These are phyloP conservation scores for Nemania sp. DNA, from an alignment of 2,329 filamentous ascomycete species.

Conservation along the genomic window DNA sequence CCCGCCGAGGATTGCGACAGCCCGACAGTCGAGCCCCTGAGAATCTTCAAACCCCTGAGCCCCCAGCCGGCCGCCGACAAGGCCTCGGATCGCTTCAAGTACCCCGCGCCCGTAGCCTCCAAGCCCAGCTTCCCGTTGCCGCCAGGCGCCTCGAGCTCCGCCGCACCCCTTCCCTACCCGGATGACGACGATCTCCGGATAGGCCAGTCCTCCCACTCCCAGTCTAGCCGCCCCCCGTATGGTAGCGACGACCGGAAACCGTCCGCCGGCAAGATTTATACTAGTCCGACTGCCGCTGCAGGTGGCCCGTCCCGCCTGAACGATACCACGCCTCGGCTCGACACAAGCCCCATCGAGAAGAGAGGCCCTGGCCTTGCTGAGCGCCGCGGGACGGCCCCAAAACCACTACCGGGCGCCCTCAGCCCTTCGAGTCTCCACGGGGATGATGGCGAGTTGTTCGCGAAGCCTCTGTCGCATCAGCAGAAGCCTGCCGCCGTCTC, in stretches of 20 bases:
- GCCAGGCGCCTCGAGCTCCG: conserved; percentile 77
- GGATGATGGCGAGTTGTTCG: conserved; percentile 84
- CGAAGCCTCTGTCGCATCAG: conserved; percentile 68
- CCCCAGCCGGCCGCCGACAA: conserved; percentile 62
- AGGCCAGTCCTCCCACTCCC: conserved; percentile 55
- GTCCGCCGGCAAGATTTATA: conserved; percentile 52
- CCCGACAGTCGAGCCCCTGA: conserved; percentile 83
- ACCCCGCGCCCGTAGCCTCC: conserved; percentile 61
- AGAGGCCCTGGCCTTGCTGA: conserved; percentile 78
- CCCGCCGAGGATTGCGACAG: conserved; percentile 72
- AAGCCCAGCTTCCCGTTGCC: conserved; percentile 73
- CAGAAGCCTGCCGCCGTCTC: conserved; percentile 56
- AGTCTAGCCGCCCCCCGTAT: conserved; percentile 57
- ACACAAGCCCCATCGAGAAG: conserved; percentile 66
- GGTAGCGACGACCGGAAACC: conserved; percentile 56
- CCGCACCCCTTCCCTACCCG: conserved; percentile 76
- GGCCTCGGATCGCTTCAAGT: conserved; percentile 60
- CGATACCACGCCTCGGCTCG: conserved; percentile 66
- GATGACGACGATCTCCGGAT: conserved; percentile 71
- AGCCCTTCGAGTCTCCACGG: conserved; percentile 82
- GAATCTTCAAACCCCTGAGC: conserved; percentile 84
- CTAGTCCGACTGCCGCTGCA: conserved; percentile 50
- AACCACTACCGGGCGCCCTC: conserved; percentile 72
- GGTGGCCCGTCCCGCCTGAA: conserved; percentile 58
- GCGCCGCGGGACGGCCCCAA: conserved; percentile 82